Conservation (phyloP, 306 rosid genomes). For the Quercus suber region DNA sequence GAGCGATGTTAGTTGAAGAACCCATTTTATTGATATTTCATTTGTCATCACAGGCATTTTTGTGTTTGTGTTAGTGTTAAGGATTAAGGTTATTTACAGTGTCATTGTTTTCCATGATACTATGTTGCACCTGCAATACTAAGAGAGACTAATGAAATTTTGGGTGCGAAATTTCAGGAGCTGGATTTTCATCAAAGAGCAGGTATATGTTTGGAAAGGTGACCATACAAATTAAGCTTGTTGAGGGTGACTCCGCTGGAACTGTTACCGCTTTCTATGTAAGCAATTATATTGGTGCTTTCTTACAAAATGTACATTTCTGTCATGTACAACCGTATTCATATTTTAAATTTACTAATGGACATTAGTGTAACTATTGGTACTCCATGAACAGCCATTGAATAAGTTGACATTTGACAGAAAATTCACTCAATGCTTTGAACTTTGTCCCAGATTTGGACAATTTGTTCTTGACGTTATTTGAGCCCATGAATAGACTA, state of each 20-base stretch:
- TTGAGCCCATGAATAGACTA: slow-evolving; percentile 15
- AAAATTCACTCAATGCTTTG: slow-evolving; percentile 2
- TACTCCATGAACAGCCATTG: not conserved
- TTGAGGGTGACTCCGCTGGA: slow-evolving; percentile 95
- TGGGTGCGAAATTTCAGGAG: slow-evolving; percentile 50
- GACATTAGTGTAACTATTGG: not conserved
- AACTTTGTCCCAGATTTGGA: slow-evolving; percentile 14
- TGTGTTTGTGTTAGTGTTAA: too few relatives aligned
- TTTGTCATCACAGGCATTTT: too few relatives aligned
- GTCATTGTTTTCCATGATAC: not conserved
- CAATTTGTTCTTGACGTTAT: slow-evolving; percentile 15
- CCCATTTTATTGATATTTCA: too few relatives aligned
- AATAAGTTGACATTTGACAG: not conserved
- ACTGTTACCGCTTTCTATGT: slow-evolving; percentile 94
- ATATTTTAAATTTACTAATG: not conserved
- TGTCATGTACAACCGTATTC: too few relatives aligned
- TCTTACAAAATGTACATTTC: not conserved
- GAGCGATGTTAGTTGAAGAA: too few relatives aligned
- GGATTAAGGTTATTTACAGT: too few relatives aligned
- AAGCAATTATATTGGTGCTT: slow-evolving; percentile 7
- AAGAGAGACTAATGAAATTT: not conserved
- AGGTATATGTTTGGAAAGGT: slow-evolving; percentile 89
- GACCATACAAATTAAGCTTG: slow-evolving; percentile 69
- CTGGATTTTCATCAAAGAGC: slow-evolving; percentile 86
- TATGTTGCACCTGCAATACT: not conserved